Base-by-base conservation (phyloP, 106 monocot species). In the Apostasia shenzhenica region DNA sequence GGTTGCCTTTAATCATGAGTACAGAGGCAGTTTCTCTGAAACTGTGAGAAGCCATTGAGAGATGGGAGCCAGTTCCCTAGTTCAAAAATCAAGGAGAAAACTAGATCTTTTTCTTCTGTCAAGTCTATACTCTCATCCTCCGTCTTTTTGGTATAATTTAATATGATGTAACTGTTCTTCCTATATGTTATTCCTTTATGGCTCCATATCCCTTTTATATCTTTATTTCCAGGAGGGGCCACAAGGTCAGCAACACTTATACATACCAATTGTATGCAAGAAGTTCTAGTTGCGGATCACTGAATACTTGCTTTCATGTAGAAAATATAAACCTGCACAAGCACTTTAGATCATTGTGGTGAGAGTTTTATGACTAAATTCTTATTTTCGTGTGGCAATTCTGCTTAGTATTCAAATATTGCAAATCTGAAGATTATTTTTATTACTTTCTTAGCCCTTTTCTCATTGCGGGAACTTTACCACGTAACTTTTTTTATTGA, bases 161-260 rank as follows among this genome's bases (percentile, higher is more conserved):
- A 65, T 65, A 47, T 37, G 48, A 65, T 65, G 26, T 43, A 14
- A 65, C 37, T 65, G 65, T 65, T 65, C 65, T 7, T 12, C 37
- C 26, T 7, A 26, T 26, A 26, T 26, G 43, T 65, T 48, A 65
- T 48, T 47, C 62, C 45, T 65, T 7, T 43, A 26, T 37, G 48
- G 43, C 14, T 26, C 48, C 14, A 65, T 2, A 2, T 65, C 48
- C 26, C 7, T 43, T 49, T 48, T 65, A 63, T 63, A 1, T 59
- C 48, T 7, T 65, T 65, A 43, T 65, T 10, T 7, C 48, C 46
- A 65, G 65, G 26, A 14, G 37, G 48, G 26, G 38, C 8, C 37
- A 2, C 48, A 65, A 49, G 47, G 47, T 62, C 62, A 43, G 37
- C 12, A 62, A 12, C 9, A 10, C 12, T 11, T 62, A 45, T 62